phyloP scores from a whole-genome alignment of 352 stramenopile genomes.

The Globisporangium carolinianum region DNA sequence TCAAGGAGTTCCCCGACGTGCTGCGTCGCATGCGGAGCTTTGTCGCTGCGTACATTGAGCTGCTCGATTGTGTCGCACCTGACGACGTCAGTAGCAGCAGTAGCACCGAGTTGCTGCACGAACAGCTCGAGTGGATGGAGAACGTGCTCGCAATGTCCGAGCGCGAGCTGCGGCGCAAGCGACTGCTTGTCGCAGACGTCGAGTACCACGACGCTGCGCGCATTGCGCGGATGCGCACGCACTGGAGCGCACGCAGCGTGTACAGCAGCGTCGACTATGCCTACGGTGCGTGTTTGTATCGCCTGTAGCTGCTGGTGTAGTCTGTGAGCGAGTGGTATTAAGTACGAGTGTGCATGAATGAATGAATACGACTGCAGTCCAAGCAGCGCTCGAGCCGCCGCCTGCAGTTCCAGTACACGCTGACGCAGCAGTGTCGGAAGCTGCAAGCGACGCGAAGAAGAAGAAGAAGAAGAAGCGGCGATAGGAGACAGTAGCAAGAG shows the following conservation, averaged over 20 bases:
- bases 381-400: slow-evolving; percentile 31
- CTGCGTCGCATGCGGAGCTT: slow-evolving; percentile 34
- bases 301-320: background rate
- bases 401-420: slow-evolving; percentile 14
- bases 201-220: slow-evolving; percentile 42
- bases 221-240: slow-evolving; percentile 26
- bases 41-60: slow-evolving; percentile 21
- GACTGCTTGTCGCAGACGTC: slow-evolving; percentile 34
- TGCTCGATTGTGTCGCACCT: slow-evolving; percentile 19
- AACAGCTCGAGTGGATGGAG: slow-evolving; percentile 70
- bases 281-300: slow-evolving; percentile 31
- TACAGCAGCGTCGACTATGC: slow-evolving; percentile 38
- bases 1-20: slow-evolving; percentile 40
- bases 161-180: slow-evolving; percentile 54
- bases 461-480: slow-evolving; percentile 32
- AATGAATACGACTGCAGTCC: slow-evolving; percentile 14
- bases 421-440: background rate
- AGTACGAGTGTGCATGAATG: background rate
- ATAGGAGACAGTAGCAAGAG: slow-evolving; percentile 3
- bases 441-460: slow-evolving; percentile 30
- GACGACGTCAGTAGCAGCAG: slow-evolving; percentile 4
- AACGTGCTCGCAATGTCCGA: slow-evolving; percentile 63
- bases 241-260: slow-evolving; percentile 32
- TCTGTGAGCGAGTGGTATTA: background rate
- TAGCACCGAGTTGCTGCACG: slow-evolving; percentile 3